Conservation (phyloP, 768 basidiomycete genomes). For the Lentinula aciculospora region DNA sequence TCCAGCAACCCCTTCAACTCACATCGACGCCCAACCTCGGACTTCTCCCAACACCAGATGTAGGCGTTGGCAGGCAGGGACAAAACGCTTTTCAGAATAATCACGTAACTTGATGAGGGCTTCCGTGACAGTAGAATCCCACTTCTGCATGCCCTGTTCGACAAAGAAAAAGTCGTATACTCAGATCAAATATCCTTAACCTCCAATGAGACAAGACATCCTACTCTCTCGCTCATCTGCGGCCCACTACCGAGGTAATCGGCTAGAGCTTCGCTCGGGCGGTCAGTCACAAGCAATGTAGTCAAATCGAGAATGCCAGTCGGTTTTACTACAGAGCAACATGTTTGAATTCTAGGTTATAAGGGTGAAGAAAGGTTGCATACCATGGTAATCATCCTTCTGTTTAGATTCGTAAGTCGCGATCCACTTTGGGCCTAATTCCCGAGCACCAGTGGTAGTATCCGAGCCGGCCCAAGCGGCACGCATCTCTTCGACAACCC, state of each 20-base stretch:
- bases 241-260: slow-evolving; percentile 78
- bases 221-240: slow-evolving; percentile 77
- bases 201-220: slow-evolving; percentile 14
- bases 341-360: slow-evolving; percentile 8
- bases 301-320: slow-evolving; percentile 70
- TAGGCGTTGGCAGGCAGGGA: slow-evolving; percentile 72
- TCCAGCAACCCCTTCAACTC: slow-evolving; percentile 16
- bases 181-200: slow-evolving; percentile 13
- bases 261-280: slow-evolving; percentile 59
- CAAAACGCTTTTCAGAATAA: slow-evolving; percentile 61
- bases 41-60: slow-evolving; percentile 75
- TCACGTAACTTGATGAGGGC: slow-evolving; percentile 70
- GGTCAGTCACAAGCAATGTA: slow-evolving; percentile 62
- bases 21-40: slow-evolving; percentile 75
- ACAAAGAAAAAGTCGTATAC: slow-evolving; percentile 6
- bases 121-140: slow-evolving; percentile 72
- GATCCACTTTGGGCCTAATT: slow-evolving; percentile 71
- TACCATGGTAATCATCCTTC: slow-evolving; percentile 62
- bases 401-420: slow-evolving; percentile 58
- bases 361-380: slow-evolving; percentile 3
- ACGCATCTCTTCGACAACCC: slow-evolving; percentile 69
- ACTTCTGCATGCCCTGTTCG: slow-evolving; percentile 69
- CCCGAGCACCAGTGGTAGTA: slow-evolving; percentile 58
- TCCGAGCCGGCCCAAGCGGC: slow-evolving; percentile 70
- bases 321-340: slow-evolving; percentile 42